Evolutionary conservation across 345 rosid species (phyloP), one percentile per base, ranked within the genome.

Genomic region (Hibiscus tridactylites): DNA sequence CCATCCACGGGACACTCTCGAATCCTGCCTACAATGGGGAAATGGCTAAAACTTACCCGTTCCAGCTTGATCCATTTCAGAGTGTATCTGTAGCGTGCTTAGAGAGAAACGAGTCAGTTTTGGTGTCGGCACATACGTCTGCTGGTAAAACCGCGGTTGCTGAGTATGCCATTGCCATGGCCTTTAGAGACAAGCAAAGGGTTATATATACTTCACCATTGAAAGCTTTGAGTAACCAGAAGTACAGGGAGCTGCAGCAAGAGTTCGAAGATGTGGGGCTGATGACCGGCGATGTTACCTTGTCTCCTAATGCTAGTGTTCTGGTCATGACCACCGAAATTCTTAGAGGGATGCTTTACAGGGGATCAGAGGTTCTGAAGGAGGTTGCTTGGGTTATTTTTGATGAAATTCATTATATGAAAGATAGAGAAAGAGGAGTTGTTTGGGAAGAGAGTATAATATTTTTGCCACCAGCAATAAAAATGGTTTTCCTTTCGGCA

Each of bases 91-190:
- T 95, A 5, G 92, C 99, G 0, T 95, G 99, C 46, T 76, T 92
- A 77, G 98, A 95, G 78, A 84, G 98, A 73, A 88, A 92, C 24
- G 99, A 95, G 80, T 92, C 98, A 2, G 96, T 95, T 71, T 80
- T 95, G 72, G 99, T 95, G 28, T 95, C 99, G 24, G 99, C 99
- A 0, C 99, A 95, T 72, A 95, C 98, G 0, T 95, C 99, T 12
- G 99, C 99, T 0, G 99, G 99, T 47, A 95, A 95, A 79, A 95
- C 98, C n/a, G 99, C 96, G 0, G 98, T 95, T 39, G 99, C 99
- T 1, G 99, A 95, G 90, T 95, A 95, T 78, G 97, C 99, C 1
- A 89, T 95, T 62, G 98, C 98, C 10, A 95, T 92, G 99, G 91
- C 96, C 5, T 95, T 95, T 61, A 89, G 96, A 76, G 99, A 92